Conservation (phyloP, 2,329 filamentous ascomycete species). For the Xylaria sp. region DNA sequence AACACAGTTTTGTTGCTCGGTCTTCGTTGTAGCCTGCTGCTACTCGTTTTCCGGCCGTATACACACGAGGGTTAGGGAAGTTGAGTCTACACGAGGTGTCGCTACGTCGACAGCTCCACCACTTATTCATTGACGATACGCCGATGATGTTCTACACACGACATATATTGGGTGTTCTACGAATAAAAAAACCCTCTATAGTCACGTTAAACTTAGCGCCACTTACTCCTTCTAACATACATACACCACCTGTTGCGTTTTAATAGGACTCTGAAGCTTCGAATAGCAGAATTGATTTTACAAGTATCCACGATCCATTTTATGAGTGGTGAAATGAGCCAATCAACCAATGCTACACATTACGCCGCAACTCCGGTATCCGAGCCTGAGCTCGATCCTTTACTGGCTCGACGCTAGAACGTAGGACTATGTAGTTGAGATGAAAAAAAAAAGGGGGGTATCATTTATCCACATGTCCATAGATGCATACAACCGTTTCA, state of each 20-base stretch:
- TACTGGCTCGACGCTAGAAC: neutral
- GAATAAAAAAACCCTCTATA: too few species aligned
- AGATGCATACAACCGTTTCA: constrained; percentile 3
- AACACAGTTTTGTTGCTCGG: neutral
- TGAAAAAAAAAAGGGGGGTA: constrained; percentile 18
- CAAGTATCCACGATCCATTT: too few species aligned
- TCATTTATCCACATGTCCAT: constrained; percentile 17
- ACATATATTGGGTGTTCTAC: neutral
- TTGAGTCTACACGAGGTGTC: neutral
- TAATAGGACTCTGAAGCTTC: too few species aligned
- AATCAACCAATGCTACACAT: neutral
- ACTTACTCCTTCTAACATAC: neutral
- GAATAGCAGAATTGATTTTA: too few species aligned
- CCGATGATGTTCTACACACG: neutral
- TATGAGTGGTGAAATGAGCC: neutral
- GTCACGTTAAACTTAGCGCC: too few species aligned
- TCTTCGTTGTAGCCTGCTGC: neutral
- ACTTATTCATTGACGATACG: neutral
- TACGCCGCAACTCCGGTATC: neutral
- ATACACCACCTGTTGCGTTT: too few species aligned
- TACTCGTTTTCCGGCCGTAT: neutral
- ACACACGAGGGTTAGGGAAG: neutral
- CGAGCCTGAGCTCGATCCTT: neutral
- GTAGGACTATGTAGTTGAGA: neutral
- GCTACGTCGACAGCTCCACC: neutral